Conservation (phyloP, 345 rosid genomes). For the Cardamine occulta region DNA sequence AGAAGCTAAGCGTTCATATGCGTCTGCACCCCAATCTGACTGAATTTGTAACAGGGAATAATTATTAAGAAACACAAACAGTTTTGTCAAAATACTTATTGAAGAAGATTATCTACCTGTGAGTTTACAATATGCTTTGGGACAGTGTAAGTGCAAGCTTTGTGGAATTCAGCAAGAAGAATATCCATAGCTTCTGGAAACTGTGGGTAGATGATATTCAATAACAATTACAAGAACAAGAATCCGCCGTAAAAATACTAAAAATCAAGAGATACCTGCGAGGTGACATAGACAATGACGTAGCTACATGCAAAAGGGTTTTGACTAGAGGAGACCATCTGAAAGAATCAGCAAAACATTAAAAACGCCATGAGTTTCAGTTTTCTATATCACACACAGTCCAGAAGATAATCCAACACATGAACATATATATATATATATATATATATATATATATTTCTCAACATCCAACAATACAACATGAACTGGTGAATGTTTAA, state of each 20-base stretch:
- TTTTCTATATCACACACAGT: not conserved
- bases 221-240: not conserved
- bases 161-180: slow-evolving; percentile 85
- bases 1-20: slow-evolving; percentile 63
- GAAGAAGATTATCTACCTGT: slow-evolving; percentile 53
- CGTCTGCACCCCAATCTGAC: slow-evolving; percentile 71
- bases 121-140: slow-evolving; percentile 78
- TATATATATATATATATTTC: not conserved
- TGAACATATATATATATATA: slow-evolving; percentile 3
- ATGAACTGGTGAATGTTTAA: slow-evolving; percentile 13
- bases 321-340: slow-evolving; percentile 64
- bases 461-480: slow-evolving; percentile 18
- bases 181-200: slow-evolving; percentile 79
- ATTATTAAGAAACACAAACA: not conserved
- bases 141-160: slow-evolving; percentile 84
- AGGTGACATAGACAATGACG: slow-evolving; percentile 70
- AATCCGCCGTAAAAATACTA: not conserved
- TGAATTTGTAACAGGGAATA: slow-evolving; percentile 37
- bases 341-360: slow-evolving; percentile 37
- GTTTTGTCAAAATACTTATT: slow-evolving; percentile 1
- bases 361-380: not conserved
- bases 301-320: slow-evolving; percentile 77
- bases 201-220: slow-evolving; percentile 46
- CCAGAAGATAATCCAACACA: slow-evolving; percentile 9
- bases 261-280: slow-evolving; percentile 60